A percentile compares a stretch with the other conserved stretches of the same genome.
Evolutionary conservation across 2,329 filamentous ascomycete genomes (phyloP).

Genomic region (Hymenoscyphus linearis): DNA sequence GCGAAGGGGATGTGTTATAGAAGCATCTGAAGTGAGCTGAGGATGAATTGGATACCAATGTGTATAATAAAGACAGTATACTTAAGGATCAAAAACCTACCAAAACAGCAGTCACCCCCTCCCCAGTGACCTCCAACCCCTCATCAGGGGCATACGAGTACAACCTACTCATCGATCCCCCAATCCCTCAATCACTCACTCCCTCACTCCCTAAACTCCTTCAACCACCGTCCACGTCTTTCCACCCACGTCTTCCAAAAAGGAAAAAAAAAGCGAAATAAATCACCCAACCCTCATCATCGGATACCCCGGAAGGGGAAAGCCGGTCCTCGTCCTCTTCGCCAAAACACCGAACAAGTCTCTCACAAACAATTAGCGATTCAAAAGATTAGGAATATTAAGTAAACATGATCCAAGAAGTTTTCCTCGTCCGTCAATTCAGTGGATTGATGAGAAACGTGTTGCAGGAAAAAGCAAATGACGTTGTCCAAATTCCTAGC

Average conservation of each 20-base stretch:
- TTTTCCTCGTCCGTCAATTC: too few relatives aligned
- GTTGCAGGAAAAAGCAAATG: too few relatives aligned
- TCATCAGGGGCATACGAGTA: neutral
- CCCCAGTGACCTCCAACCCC: neutral
- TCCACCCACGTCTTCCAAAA: too few relatives aligned
- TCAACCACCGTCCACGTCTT: neutral
- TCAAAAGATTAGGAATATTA: too few relatives aligned
- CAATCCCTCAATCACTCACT: neutral
- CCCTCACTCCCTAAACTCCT: neutral
- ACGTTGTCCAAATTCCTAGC: too few relatives aligned
- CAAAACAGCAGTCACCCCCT: neutral
- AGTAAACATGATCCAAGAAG: too few relatives aligned
- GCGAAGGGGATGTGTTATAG: neutral
- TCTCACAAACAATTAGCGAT: neutral
- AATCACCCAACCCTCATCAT: neutral
- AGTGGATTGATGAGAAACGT: too few relatives aligned
- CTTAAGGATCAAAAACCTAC: neutral
- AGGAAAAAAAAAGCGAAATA: neutral
- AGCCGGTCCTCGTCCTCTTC: neutral
- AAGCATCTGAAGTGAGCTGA: neutral
- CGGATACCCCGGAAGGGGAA: neutral
- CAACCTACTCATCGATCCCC: neutral
- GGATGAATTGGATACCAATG: too few relatives aligned
- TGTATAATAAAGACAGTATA: too few relatives aligned
- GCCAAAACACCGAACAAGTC: neutral